Base-by-base conservation (phyloP, 129 eudicot species). In the Arctium minus region DNA sequence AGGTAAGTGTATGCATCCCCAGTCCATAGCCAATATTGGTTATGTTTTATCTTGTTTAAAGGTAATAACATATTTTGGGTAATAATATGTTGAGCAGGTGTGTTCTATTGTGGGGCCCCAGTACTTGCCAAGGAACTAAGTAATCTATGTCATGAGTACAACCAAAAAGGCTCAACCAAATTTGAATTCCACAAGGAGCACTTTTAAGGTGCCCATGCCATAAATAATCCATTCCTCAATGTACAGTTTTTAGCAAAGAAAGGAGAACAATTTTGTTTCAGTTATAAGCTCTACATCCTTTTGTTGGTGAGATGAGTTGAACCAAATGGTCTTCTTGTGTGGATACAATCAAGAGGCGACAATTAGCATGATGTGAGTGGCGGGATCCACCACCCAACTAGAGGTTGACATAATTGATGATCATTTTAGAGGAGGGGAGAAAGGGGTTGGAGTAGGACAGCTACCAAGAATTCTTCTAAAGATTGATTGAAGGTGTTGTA, bases 161-260 rank as follows among this genome's bases (percentile, higher is more conserved):
- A 91, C 80, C 98, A 93, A 86, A 93, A 90, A 79, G 97, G 98
- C 37, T 75, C 99, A 64, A 96, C 99, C 8, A 96, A 91, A 77
- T 93, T 93, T 70, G 99, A 96, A 71, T 96, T 96, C 80, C 98
- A 93, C 73, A 96, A 96, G 85, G 99, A 96, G 84, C 93, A 96
- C 32, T 96, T 96, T 85, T 96, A 88, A 79, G 71, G 53, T 78
- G 80, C 36, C n/a, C 72, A 22, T 33, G 36, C 27, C 27, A 22
- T 33, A 1, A 1, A 60, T 17, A 17, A 60, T 60, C 68, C 29
- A 60, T 60, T 60, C 68, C 27, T 22, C 30, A 60, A 5, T 60
- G 68, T 60, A 60, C 68, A 60, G 68, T 60, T 60, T 56, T 60
- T 60, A 60, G 68, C 68, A 67, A 67, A 67, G 71, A 27, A 84